Evolutionary conservation across 768 basidiomycete genomes (phyloP).

Genomic region (Lepiota subincarnata): DNA sequence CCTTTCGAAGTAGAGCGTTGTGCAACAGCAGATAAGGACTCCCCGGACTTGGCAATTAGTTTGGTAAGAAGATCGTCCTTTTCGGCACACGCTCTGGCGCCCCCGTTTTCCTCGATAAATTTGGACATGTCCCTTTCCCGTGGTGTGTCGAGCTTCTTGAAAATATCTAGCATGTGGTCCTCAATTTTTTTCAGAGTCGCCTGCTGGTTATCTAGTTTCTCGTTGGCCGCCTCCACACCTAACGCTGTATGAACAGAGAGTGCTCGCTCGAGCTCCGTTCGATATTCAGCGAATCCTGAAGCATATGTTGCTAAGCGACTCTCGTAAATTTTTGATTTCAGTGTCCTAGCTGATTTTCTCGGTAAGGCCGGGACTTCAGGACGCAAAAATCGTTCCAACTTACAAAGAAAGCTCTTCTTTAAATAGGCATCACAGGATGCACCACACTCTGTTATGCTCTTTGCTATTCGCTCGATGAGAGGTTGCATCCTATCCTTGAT

Average conservation of each 20-base stretch:
- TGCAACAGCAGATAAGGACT: slow-evolving; percentile 6
- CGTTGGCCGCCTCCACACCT: slow-evolving; percentile 25
- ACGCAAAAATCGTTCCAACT: slow-evolving; percentile 6
- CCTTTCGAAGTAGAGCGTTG: slow-evolving; percentile 4
- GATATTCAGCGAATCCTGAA: slow-evolving; percentile 24
- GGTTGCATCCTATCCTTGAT: slow-evolving; percentile 27
- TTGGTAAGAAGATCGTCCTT: slow-evolving; percentile 25
- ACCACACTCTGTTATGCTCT: slow-evolving; percentile 39
- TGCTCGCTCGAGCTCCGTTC: slow-evolving; percentile 26
- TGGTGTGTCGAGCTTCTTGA: slow-evolving; percentile 29
- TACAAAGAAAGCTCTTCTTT: slow-evolving; percentile 38
- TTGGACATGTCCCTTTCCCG: slow-evolving; percentile 28
- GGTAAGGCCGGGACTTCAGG: neutral
- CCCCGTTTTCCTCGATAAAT: slow-evolving; percentile 31
- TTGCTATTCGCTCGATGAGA: slow-evolving; percentile 26
- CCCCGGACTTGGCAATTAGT: slow-evolving; percentile 19
- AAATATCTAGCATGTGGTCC: slow-evolving; percentile 23
- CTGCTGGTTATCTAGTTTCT: slow-evolving; percentile 20
- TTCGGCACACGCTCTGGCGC: slow-evolving; percentile 25
- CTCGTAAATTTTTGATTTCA: slow-evolving; percentile 31
- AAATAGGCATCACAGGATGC: slow-evolving; percentile 43
- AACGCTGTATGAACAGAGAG: slow-evolving; percentile 30
- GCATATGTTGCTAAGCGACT: slow-evolving; percentile 26
- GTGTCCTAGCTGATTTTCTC: slow-evolving; percentile 19
- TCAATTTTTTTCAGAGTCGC: slow-evolving; percentile 19